Evolutionary conservation across 495 filamentous ascomycete species (phyloP).

Genomic region (Penicillium malachiteum): DNA sequence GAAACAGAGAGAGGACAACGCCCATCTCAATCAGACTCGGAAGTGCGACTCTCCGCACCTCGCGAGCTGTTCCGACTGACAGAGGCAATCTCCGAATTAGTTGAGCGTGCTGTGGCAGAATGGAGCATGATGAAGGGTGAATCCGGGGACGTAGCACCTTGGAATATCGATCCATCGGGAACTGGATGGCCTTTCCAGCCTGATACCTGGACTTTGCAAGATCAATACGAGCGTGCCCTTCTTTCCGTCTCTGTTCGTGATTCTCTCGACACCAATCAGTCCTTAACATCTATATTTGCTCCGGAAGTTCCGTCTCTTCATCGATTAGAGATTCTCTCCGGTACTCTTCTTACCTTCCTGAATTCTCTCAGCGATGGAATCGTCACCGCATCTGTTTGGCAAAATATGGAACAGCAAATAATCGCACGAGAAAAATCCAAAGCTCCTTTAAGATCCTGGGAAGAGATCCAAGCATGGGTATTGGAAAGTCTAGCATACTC

Average conservation of each 20-base stretch:
- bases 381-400: conserved; percentile 67
- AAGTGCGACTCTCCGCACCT: conserved; percentile 68
- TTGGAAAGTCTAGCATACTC: conserved; percentile 69
- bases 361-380: conserved; percentile 71
- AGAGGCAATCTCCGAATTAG: conserved; percentile 72
- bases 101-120: conserved; percentile 74
- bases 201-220: conserved; percentile 48
- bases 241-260: conserved; percentile 52
- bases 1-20: conserved; percentile 21
- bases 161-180: conserved; percentile 53
- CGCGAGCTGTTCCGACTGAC: conserved; percentile 86
- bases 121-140: conserved; percentile 72
- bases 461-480: conserved; percentile 66
- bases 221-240: conserved; percentile 29
- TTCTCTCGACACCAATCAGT: conserved; percentile 65
- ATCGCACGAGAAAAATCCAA: conserved; percentile 49
- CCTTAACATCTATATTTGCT: conserved; percentile 56
- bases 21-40: conserved; percentile 37
- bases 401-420: conserved; percentile 63
- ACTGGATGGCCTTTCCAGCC: conserved; percentile 74
- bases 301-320: conserved; percentile 59
- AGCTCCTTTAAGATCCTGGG: conserved; percentile 44
- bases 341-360: conserved; percentile 70
- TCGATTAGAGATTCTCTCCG: conserved; percentile 66
- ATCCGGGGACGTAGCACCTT: conserved; percentile 47